phyloP scores from a whole-genome alignment of 768 basidiomycete genomes.

The Russula sp. region DNA sequence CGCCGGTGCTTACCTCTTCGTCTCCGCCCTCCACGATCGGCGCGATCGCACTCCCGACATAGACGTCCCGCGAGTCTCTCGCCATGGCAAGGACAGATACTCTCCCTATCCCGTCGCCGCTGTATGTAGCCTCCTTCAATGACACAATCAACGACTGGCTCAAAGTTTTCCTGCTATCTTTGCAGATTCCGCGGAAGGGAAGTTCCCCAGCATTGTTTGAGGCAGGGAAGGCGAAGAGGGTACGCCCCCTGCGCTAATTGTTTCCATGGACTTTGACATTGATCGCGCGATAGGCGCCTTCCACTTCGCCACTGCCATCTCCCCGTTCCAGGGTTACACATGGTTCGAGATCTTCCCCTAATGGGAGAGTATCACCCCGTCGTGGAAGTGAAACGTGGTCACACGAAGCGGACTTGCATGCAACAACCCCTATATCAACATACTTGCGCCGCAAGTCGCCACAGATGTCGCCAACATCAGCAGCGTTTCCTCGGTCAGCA shows the following conservation, averaged over 20 bases:
- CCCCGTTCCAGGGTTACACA: conserved; percentile 22
- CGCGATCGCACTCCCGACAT: conserved; percentile 25
- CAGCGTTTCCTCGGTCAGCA: conserved; percentile 32
- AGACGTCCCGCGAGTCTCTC: conserved; percentile 27
- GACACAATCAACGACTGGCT: background rate
- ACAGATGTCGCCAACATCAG: conserved; percentile 53
- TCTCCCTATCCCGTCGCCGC: conserved; percentile 31
- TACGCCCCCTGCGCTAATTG: conserved; percentile 20
- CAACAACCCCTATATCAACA: conserved; percentile 64
- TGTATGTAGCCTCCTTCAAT: conserved; percentile 23
- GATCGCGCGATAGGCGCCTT: conserved; percentile 25
- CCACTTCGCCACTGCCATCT: conserved; percentile 30
- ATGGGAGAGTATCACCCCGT: conserved; percentile 20
- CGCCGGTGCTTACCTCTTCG: conserved; percentile 27
- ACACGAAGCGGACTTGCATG: conserved; percentile 29
- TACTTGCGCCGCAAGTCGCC: conserved; percentile 79
- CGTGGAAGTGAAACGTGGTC: conserved; percentile 27
- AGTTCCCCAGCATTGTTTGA: conserved; percentile 29
- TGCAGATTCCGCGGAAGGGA: conserved; percentile 29
- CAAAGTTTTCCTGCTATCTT: background rate
- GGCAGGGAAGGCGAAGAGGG: conserved; percentile 27
- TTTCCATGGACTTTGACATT: background rate
- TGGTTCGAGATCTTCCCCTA: conserved; percentile 13
- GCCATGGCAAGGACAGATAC: conserved; percentile 26
- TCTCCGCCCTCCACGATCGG: conserved; percentile 26